Conservation (phyloP, 1,284 basidiomycete genomes). For the Sporisorium graminicola region DNA sequence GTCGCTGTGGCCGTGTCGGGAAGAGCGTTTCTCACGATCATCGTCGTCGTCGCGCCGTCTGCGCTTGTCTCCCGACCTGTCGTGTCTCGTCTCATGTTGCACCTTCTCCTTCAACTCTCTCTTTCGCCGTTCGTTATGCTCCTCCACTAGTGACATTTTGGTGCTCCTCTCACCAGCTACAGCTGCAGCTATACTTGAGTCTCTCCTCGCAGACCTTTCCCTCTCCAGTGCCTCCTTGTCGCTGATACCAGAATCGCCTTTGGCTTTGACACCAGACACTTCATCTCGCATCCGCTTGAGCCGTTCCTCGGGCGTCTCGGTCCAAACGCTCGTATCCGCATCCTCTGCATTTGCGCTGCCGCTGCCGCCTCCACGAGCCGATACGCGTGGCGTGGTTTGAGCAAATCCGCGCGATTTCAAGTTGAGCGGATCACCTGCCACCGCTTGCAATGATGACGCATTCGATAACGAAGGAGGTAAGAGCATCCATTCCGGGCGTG, state of each 20-base stretch:
- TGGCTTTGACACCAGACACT: conserved; percentile 29
- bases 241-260: neutral
- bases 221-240: conserved; percentile 26
- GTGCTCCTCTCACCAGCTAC: conserved; percentile 16
- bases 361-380: conserved; percentile 16
- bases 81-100: conserved; percentile 19
- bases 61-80: conserved; percentile 26
- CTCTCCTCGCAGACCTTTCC: conserved; percentile 22
- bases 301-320: conserved; percentile 58
- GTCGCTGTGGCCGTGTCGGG: conserved; percentile 12
- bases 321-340: conserved; percentile 55
- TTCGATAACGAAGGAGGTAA: conserved; percentile 41
- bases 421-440: conserved; percentile 45
- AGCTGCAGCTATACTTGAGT: conserved; percentile 30
- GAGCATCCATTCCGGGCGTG: conserved; percentile 58
- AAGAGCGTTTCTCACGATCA: neutral
- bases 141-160: conserved; percentile 30
- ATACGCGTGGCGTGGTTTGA: conserved; percentile 51
- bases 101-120: conserved; percentile 24
- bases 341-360: conserved; percentile 16
- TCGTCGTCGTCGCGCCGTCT: conserved; percentile 13
- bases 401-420: conserved; percentile 60
- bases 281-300: conserved; percentile 47
- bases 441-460: conserved; percentile 32
- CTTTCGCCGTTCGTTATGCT: conserved; percentile 35